Percentiles rank a stretch among this genome's conserved stretches.
Conservation (phyloP, 352 stramenopile genomes). For the Discostella stelligera region DNA sequence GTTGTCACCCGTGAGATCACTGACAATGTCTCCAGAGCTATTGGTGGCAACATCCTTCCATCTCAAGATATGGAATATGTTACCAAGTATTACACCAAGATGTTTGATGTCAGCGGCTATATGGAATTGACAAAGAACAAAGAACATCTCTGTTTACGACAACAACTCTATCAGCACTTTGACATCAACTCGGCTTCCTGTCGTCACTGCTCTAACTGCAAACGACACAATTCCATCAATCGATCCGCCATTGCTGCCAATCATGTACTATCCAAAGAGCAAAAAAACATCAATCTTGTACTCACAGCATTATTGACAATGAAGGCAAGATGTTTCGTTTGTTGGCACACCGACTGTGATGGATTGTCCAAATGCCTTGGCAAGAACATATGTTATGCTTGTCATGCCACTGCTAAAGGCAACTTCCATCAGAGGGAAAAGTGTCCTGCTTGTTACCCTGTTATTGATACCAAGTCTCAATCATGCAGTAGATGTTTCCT, state of each 20-base stretch:
- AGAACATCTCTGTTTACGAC: not conserved
- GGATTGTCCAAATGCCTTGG: not conserved
- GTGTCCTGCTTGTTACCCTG: not conserved
- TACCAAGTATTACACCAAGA: no score
- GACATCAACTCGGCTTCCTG: not conserved
- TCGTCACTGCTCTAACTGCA: slow-evolving; percentile 2
- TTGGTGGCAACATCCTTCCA: not conserved
- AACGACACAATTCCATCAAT: not conserved
- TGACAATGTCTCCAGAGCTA: slow-evolving; percentile 8
- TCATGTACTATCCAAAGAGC: not conserved
- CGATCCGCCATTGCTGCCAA: not conserved
- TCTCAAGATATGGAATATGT: not conserved
- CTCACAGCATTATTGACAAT: not conserved
- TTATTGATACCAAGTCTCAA: not conserved
- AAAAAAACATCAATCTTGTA: slow-evolving; percentile 1
- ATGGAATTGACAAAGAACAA: not conserved
- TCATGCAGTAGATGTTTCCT: slow-evolving; percentile 1
- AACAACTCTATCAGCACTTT: slow-evolving; percentile 7
- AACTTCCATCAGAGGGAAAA: not conserved
- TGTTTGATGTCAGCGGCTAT: no score
- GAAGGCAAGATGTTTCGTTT: slow-evolving; percentile 1
- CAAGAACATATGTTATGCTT: not conserved
- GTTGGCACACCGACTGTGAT: not conserved
- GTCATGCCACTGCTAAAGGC: not conserved
- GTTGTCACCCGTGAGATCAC: not conserved